phyloP scores from a whole-genome alignment of 2,329 filamentous ascomycete genomes.

The Leptographium galeiforme region DNA sequence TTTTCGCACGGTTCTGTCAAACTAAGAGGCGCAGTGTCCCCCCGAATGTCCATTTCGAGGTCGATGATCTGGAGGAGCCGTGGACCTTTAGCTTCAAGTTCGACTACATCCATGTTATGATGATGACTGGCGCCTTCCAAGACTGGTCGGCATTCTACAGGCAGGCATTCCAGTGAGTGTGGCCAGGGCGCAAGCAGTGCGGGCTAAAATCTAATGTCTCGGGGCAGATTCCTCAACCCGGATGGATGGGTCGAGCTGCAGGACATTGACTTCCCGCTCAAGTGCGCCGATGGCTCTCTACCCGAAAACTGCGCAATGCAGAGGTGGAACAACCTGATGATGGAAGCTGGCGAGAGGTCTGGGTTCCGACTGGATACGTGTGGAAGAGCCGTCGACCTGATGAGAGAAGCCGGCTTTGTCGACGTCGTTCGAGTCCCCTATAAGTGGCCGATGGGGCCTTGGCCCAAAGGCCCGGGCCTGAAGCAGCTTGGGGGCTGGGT shows the following conservation, averaged over 20 bases:
- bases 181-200: too few relatives aligned
- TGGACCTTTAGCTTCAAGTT: constrained; percentile 17
- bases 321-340: constrained; percentile 18
- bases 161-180: constrained; percentile 13
- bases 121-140: constrained; percentile 17
- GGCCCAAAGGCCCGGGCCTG: constrained; percentile 20
- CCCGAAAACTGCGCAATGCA: constrained; percentile 12
- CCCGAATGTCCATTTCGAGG: constrained; percentile 15
- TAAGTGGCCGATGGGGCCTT: constrained; percentile 25
- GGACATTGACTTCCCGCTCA: constrained; percentile 19
- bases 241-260: constrained; percentile 16
- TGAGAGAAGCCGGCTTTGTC: constrained; percentile 20
- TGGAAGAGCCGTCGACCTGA: constrained; percentile 15
- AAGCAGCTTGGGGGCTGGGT: constrained; percentile 23
- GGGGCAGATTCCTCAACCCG: constrained; percentile 10
- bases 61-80: constrained; percentile 16
- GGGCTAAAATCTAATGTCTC: not conserved
- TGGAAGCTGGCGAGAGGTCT: constrained; percentile 16
- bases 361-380: constrained; percentile 17
- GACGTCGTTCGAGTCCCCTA: constrained; percentile 17
- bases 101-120: constrained; percentile 16
- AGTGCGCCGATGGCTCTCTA: constrained; percentile 18
- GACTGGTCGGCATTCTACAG: constrained; percentile 14
- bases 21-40: constrained; percentile 7
- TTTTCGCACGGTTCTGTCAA: not conserved